These are phyloP conservation scores for Cystobasidium tubakii DNA, from an alignment of 768 basidiomycete genomes.

Conservation along the genomic window DNA sequence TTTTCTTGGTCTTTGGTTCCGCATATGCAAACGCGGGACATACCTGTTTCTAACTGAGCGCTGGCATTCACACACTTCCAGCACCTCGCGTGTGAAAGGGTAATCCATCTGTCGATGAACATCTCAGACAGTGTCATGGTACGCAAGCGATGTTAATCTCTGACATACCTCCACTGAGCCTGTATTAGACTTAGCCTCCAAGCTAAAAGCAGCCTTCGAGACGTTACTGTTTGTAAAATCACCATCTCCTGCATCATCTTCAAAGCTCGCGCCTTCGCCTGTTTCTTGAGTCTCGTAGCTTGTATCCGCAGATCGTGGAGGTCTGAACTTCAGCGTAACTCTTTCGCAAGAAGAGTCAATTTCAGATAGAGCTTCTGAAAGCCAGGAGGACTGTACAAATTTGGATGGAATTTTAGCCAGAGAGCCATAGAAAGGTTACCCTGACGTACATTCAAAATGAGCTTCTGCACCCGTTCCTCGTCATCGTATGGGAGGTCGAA, in stretches of 20 bases:
- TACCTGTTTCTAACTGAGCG: constrained; percentile 67
- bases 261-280: constrained; percentile 55
- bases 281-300: constrained; percentile 37
- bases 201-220: not conserved
- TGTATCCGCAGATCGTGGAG: not conserved
- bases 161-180: constrained; percentile 23
- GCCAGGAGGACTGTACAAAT: constrained; percentile 68
- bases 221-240: constrained; percentile 69
- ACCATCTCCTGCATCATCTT: constrained; percentile 77
- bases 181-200: not conserved
- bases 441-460: constrained; percentile 84
- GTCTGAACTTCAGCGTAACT: constrained; percentile 74
- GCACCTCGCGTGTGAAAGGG: constrained; percentile 81
- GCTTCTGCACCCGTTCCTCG: constrained; percentile 65
- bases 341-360: constrained; percentile 81
- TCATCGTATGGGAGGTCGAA: constrained; percentile 73
- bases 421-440: too few species aligned
- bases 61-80: constrained; percentile 81
- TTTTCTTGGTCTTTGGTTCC: not conserved
- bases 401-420: too few species aligned
- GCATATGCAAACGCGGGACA: constrained; percentile 29
- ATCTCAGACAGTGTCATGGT: too few species aligned
- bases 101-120: constrained; percentile 94
- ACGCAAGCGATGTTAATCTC: too few species aligned
- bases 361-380: constrained; percentile 84